A percentile compares a stretch with the other conserved stretches of the same genome.
Evolutionary conservation across 805 yeast species (phyloP).

Genomic region (Metschnikowia picachoensis): DNA sequence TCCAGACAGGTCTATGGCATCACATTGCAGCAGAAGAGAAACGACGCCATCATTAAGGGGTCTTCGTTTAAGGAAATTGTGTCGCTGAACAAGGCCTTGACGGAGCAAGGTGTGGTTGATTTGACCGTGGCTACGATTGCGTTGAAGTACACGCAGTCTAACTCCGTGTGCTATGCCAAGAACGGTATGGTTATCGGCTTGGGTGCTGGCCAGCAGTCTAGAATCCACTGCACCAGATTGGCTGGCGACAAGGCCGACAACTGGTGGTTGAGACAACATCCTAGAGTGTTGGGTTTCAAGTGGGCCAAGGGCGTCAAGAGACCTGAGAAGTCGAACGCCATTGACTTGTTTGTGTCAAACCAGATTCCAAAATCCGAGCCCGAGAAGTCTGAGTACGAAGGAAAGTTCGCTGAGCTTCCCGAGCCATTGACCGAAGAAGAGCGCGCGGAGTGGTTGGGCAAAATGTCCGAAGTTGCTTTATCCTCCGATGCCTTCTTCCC

Average conservation of each 20-base stretch:
- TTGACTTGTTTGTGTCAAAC: constrained; percentile 86
- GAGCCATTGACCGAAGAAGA: constrained; percentile 77
- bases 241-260: constrained; percentile 99
- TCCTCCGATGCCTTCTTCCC: constrained; percentile 99
- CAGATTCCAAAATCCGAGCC: constrained; percentile 92
- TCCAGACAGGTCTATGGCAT: constrained; percentile 96
- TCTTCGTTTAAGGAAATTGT: constrained; percentile 89
- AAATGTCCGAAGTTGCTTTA: constrained; percentile 81
- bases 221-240: constrained; percentile 98
- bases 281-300: constrained; percentile 83
- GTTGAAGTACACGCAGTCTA: constrained; percentile 95
- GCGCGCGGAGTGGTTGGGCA: constrained; percentile 79
- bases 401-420: constrained; percentile 83
- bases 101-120: constrained; percentile 91
- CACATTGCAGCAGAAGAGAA: constrained; percentile 92
- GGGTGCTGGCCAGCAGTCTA: constrained; percentile 99
- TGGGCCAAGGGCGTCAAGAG: constrained; percentile 99
- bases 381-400: constrained; percentile 86
- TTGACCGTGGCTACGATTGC: constrained; percentile 97
- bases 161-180: constrained; percentile 97
- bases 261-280: constrained; percentile 99
- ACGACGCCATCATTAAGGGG: constrained; percentile 92
- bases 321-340: constrained; percentile 97
- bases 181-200: constrained; percentile 99
- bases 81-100: constrained; percentile 77